Conservation (phyloP, 371 early-diverging fungal genomes). For the Choanephora cucurbitarum region DNA sequence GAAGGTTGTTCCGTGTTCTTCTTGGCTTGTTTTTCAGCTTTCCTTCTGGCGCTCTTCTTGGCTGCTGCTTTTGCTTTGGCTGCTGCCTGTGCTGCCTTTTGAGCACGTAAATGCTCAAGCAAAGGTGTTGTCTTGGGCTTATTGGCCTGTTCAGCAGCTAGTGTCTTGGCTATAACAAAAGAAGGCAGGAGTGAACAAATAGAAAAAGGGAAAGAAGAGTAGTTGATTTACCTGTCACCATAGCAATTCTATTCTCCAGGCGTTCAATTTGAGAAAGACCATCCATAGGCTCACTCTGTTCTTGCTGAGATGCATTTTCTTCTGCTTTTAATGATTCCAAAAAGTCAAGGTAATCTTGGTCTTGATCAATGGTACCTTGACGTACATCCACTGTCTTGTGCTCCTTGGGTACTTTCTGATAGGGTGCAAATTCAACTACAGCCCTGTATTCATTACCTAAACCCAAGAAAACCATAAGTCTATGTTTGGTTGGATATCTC, state of each 20-base stretch:
- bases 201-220: background rate
- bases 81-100: slow-evolving; percentile 65
- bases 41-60: slow-evolving; percentile 39
- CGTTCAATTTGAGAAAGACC: slow-evolving; percentile 51
- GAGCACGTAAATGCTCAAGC: slow-evolving; percentile 75
- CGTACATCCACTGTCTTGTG: slow-evolving; percentile 66
- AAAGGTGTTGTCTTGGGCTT: slow-evolving; percentile 71
- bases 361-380: slow-evolving; percentile 78
- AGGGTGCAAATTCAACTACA: slow-evolving; percentile 82
- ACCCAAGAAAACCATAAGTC: background rate
- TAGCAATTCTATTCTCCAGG: slow-evolving; percentile 52
- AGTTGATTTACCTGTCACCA: slow-evolving; percentile 41
- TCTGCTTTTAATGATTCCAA: slow-evolving; percentile 66
- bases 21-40: slow-evolving; percentile 30
- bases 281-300: slow-evolving; percentile 31
- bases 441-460: slow-evolving; percentile 72
- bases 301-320: slow-evolving; percentile 38
- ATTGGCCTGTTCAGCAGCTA: slow-evolving; percentile 50
- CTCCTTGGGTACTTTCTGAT: slow-evolving; percentile 72
- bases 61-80: slow-evolving; percentile 56
- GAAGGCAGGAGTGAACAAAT: background rate
- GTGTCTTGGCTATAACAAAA: slow-evolving; percentile 44
- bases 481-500: no score
- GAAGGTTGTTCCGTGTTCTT: slow-evolving; percentile 3
- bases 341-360: slow-evolving; percentile 78